Conservation (phyloP, 352 stramenopile genomes). For the Phytophthora pistaciae region DNA sequence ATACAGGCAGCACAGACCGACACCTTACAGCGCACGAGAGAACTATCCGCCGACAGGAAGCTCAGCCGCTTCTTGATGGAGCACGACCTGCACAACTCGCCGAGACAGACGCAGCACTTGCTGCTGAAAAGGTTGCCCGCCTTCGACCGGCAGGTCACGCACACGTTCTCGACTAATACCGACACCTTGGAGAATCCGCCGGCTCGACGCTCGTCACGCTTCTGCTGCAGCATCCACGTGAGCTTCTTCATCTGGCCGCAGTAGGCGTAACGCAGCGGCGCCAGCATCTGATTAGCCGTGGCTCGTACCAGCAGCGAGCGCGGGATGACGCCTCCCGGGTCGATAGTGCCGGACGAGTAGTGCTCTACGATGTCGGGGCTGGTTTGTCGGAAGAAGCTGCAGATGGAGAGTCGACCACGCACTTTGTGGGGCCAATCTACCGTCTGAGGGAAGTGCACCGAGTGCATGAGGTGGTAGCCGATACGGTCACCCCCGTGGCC, state of each 20-base stretch:
- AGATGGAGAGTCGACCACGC: constrained; percentile 42
- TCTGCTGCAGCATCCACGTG: constrained; percentile 44
- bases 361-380: constrained; percentile 40
- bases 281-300: constrained; percentile 26
- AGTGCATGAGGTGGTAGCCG: constrained; percentile 70
- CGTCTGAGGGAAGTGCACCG: constrained; percentile 56
- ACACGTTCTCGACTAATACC: constrained; percentile 13
- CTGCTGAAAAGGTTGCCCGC: constrained; percentile 26
- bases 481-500: constrained; percentile 50
- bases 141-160: constrained; percentile 41
- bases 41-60: constrained; percentile 29
- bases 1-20: constrained; percentile 36
- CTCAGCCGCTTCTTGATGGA: constrained; percentile 50
- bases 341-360: constrained; percentile 45
- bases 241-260: constrained; percentile 57
- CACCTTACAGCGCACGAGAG: constrained; percentile 35
- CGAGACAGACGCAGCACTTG: constrained; percentile 51
- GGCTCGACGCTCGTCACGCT: constrained; percentile 25
- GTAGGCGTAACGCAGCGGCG: constrained; percentile 37
- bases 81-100: constrained; percentile 49
- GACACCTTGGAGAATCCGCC: constrained; percentile 1
- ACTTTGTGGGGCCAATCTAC: constrained; percentile 24
- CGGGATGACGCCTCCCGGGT: constrained; percentile 46
- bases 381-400: constrained; percentile 45
- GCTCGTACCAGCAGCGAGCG: constrained; percentile 39